A percentile compares a stretch with the other conserved stretches of the same genome.
phyloP scores from a whole-genome alignment of 176 grass and related monocot genomes.

The Oryza punctata region DNA sequence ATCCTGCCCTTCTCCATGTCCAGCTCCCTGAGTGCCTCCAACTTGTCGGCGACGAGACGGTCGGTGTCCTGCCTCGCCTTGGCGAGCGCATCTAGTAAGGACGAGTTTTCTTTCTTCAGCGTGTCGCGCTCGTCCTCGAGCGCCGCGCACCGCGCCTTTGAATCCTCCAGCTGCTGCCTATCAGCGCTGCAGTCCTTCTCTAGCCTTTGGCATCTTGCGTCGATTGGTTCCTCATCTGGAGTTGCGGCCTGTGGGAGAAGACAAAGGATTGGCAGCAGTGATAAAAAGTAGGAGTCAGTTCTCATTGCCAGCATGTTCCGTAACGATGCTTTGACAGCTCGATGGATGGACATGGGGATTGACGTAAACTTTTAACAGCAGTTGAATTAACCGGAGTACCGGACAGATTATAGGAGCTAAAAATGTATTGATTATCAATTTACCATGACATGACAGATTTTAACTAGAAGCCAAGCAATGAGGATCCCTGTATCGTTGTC shows the following conservation, averaged over 20 bases:
- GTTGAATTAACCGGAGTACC: neutral
- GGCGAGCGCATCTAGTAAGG: conserved; percentile 44
- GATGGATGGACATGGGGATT: neutral
- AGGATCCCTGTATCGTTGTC: neutral
- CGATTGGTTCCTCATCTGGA: conserved; percentile 37
- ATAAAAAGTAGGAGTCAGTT: conserved; percentile 16
- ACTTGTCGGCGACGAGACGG: conserved; percentile 47
- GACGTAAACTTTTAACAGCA: neutral
- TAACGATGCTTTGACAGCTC: neutral
- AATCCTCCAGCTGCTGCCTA: conserved; percentile 53
- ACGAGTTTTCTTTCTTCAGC: conserved; percentile 53
- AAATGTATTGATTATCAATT: neutral
- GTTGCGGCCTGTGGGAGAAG: conserved; percentile 32
- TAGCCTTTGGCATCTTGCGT: conserved; percentile 34
- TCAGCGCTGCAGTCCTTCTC: conserved; percentile 51
- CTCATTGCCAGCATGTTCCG: neutral
- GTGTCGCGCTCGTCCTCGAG: conserved; percentile 55
- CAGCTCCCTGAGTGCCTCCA: conserved; percentile 50
- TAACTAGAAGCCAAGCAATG: neutral
- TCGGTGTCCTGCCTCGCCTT: conserved; percentile 40
- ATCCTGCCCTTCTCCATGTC: conserved; percentile 43
- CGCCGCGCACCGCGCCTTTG: conserved; percentile 33
- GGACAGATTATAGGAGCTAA: neutral
- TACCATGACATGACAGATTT: neutral
- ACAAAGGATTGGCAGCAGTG: neutral